Evolutionary conservation across 2,329 filamentous ascomycete genomes (phyloP), one percentile per base, ranked within the genome.

Genomic region (Fusarium setosum): DNA sequence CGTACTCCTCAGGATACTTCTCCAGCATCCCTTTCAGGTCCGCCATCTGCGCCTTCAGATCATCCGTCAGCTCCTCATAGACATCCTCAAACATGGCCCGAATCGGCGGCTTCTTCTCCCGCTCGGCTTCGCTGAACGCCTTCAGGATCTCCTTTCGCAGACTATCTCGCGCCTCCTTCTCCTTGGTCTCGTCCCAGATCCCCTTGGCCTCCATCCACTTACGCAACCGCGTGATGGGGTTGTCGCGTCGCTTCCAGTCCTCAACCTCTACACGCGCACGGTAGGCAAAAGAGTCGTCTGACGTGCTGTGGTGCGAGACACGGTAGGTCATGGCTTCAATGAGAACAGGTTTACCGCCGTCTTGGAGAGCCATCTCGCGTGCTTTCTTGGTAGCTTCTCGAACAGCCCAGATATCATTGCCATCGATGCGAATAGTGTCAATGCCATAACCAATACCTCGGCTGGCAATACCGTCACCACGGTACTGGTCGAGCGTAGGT

Each of bases 281-380:
- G 81, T 99, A 99, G 1, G 96, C 96, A 73, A 97, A 99, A 23
- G 92, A 96, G 79, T 99, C 96, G 74, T 99, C 96, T 1, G 92
- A 96, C 1, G 96, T 99, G 78, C 93, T 97, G 81, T 99, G 96
- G 76, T 99, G 94, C 7, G 92, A 95, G 40, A 98, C 94, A n/a
- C 96, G 93, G 80, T 99, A 99, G 21, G 92, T 95, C 92, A 99
- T 97, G 56, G 94, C 94, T 80, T 99, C 96, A 37, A 99, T 91
- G 8, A 99, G 82, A 0, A 99, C 87, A 0, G 93, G 94, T 64
- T 87, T 88, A 5, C 93, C 92, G n/a, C 92, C 93, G 40, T 92
- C 89, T 56, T 91, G 83, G 4, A 98, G 84, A 0, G 95, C 94
- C 73, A 95, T 87, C 47, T 87, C 84, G 3, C 94, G 87, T 0